Evolutionary conservation across 1,139 yeast genomes (phyloP).

Genomic region (Eremothecium gossypii): DNA sequence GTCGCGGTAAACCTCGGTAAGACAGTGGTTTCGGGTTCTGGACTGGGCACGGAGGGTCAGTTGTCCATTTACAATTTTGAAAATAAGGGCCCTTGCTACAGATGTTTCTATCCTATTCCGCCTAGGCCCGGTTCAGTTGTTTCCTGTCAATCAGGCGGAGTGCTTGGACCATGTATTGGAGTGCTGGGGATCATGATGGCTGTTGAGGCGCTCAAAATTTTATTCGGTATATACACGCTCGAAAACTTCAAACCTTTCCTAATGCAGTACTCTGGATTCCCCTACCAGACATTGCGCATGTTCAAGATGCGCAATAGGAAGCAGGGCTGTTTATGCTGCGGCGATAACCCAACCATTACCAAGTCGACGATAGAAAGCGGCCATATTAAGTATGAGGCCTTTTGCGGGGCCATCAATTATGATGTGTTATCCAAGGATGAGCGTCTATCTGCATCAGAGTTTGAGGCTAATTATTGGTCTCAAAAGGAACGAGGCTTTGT

Average conservation of each 20-base stretch:
- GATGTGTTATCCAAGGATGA: constrained; percentile 37
- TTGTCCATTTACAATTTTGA: constrained; percentile 61
- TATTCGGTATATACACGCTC: constrained; percentile 46
- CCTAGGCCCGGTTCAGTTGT: constrained; percentile 79
- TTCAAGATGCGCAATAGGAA: constrained; percentile 76
- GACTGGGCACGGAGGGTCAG: constrained; percentile 88
- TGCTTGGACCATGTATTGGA: constrained; percentile 92
- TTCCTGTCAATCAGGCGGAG: constrained; percentile 92
- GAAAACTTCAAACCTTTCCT: constrained; percentile 60
- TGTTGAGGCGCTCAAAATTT: constrained; percentile 68
- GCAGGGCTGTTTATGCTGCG: constrained; percentile 55
- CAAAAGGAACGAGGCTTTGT: constrained; percentile 18
- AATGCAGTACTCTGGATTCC: constrained; percentile 63
- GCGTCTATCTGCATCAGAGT: constrained; percentile 45
- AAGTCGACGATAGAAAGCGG: constrained; percentile 38
- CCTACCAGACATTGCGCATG: constrained; percentile 57
- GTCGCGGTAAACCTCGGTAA: constrained; percentile 60
- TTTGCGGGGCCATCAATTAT: constrained; percentile 57
- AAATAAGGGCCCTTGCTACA: constrained; percentile 79
- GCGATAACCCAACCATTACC: constrained; percentile 40
- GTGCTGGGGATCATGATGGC: constrained; percentile 86
- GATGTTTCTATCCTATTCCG: constrained; percentile 87
- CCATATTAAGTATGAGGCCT: constrained; percentile 51
- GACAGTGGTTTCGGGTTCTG: constrained; percentile 86
- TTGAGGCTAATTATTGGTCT: constrained; percentile 20